Conservation (phyloP, 768 basidiomycete species). For the Coprinopsis strossmayeri region DNA sequence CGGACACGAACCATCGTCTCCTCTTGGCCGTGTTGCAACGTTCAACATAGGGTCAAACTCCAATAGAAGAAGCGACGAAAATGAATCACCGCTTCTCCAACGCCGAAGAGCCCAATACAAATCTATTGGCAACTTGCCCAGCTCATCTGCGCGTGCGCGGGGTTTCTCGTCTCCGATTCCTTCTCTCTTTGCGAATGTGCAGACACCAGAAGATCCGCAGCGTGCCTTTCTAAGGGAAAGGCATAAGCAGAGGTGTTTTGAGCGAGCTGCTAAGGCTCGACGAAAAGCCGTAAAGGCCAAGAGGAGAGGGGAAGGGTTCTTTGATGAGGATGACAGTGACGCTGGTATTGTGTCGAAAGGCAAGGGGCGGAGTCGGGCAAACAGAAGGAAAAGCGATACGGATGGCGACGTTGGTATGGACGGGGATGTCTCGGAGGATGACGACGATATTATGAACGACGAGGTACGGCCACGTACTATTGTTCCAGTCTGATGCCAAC, state of each 20-base stretch:
- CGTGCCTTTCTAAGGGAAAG: slow-evolving; percentile 52
- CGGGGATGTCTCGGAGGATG: slow-evolving; percentile 45
- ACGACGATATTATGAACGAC: slow-evolving; percentile 54
- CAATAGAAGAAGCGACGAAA: slow-evolving; percentile 1
- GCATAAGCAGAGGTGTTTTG: slow-evolving; percentile 55
- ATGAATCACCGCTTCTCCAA: slow-evolving; percentile 4
- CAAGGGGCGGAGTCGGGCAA: background rate
- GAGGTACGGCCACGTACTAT: slow-evolving; percentile 35
- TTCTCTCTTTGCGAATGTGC: background rate
- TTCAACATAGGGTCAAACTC: slow-evolving; percentile 1
- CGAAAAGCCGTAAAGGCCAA: slow-evolving; percentile 38
- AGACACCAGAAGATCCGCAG: slow-evolving; percentile 36
- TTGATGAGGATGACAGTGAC: slow-evolving; percentile 39
- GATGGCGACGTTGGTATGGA: slow-evolving; percentile 36
- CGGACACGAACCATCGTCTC: slow-evolving; percentile 6
- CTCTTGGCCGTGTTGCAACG: slow-evolving; percentile 2
- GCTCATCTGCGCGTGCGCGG: background rate
- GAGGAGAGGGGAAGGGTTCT: slow-evolving; percentile 16
- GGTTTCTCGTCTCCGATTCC: background rate
- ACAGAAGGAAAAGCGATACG: slow-evolving; percentile 31
- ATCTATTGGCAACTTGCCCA: background rate
- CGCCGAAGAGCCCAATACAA: slow-evolving; percentile 8
- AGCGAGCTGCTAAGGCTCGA: slow-evolving; percentile 52
- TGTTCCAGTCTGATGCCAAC: slow-evolving; percentile 5
- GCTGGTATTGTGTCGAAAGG: slow-evolving; percentile 34